phyloP scores from a whole-genome alignment of 2,329 filamentous ascomycete genomes.

The Pestalotiopsis sp. region DNA sequence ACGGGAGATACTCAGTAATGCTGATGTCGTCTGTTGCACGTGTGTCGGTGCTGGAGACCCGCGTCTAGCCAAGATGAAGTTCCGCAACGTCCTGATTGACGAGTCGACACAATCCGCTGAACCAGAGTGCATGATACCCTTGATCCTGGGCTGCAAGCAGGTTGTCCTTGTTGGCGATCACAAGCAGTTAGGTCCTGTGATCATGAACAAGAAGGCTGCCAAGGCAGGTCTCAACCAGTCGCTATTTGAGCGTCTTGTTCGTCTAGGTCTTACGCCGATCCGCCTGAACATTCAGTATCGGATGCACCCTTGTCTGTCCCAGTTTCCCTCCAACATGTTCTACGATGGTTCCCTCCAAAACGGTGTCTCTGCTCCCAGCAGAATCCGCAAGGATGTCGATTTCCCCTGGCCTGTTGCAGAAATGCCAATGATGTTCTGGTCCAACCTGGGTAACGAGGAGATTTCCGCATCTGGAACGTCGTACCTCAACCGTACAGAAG shows the following conservation, averaged over 20 bases:
- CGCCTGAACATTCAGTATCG: conserved; percentile 96
- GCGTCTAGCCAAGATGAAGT: conserved; percentile 94
- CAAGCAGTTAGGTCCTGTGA: conserved; percentile 95
- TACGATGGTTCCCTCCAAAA: conserved; percentile 98
- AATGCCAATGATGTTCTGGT: conserved; percentile 99
- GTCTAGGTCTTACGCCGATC: conserved; percentile 87
- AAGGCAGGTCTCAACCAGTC: conserved; percentile 98
- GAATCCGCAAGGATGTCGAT: conserved; percentile 89
- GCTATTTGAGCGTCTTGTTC: conserved; percentile 95
- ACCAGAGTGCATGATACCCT: conserved; percentile 97
- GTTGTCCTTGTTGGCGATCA: conserved; percentile 98
- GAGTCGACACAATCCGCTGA: conserved; percentile 98
- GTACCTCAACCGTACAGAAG: conserved; percentile 96
- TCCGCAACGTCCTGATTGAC: conserved; percentile 96
- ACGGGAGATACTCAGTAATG: conserved; percentile 91
- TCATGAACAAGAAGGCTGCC: conserved; percentile 99
- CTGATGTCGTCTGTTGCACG: conserved; percentile 98
- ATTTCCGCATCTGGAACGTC: conserved; percentile 97
- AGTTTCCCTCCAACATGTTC: conserved; percentile 99
- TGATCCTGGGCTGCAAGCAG: conserved; percentile 97
- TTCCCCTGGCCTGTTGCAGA: conserved; percentile 97
- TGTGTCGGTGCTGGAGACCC: conserved; percentile 97
- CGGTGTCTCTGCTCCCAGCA: conserved; percentile 86
- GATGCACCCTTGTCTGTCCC: conserved; percentile 97
- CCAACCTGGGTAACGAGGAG: conserved; percentile 94